A percentile compares a stretch with the other conserved stretches of the same genome.
These are phyloP conservation scores for Aspergillus indologenus DNA, from an alignment of 495 filamentous ascomycete genomes.

Conservation along the genomic window DNA sequence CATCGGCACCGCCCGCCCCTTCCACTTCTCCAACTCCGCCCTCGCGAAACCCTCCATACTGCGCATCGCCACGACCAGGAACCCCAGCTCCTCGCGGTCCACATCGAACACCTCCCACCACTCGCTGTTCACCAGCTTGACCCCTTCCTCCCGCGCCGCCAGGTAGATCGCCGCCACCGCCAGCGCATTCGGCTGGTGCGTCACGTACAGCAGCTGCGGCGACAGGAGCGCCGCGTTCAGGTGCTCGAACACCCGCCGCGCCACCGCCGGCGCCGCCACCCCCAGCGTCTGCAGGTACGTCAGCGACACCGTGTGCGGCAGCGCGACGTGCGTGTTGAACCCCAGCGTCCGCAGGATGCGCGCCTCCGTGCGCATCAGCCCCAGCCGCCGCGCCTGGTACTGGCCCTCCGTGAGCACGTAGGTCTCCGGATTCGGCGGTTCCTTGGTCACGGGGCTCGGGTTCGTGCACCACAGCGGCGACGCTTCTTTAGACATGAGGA, in stretches of 20 bases:
- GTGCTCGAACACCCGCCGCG: slow-evolving; percentile 64
- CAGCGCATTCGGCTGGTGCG: slow-evolving; percentile 81
- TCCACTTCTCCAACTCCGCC: slow-evolving; percentile 51
- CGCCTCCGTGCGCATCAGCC: slow-evolving; percentile 68
- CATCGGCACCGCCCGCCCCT: slow-evolving; percentile 36
- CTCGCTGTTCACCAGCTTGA: slow-evolving; percentile 72
- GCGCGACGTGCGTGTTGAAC: slow-evolving; percentile 77
- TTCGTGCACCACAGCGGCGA: slow-evolving; percentile 57
- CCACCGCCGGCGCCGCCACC: slow-evolving; percentile 49
- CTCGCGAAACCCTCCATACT: slow-evolving; percentile 72
- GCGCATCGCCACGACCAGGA: slow-evolving; percentile 81
- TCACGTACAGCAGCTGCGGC: slow-evolving; percentile 86
- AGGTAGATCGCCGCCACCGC: slow-evolving; percentile 89
- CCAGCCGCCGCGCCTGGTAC: slow-evolving; percentile 60
- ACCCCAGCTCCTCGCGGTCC: slow-evolving; percentile 93
- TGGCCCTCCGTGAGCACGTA: slow-evolving; percentile 73
- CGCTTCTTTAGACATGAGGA: slow-evolving; percentile 64
- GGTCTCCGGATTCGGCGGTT: slow-evolving; percentile 42
- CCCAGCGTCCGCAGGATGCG: slow-evolving; percentile 69
- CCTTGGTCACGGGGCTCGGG: slow-evolving; percentile 17
- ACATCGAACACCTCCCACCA: slow-evolving; percentile 99
- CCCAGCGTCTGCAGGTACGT: slow-evolving; percentile 92
- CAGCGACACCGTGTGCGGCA: slow-evolving; percentile 84
- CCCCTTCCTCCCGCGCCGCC: slow-evolving; percentile 71
- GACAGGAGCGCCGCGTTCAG: slow-evolving; percentile 81